Conservation (phyloP, 371 early-diverging fungal species). For the Lichtheimia ornata region DNA sequence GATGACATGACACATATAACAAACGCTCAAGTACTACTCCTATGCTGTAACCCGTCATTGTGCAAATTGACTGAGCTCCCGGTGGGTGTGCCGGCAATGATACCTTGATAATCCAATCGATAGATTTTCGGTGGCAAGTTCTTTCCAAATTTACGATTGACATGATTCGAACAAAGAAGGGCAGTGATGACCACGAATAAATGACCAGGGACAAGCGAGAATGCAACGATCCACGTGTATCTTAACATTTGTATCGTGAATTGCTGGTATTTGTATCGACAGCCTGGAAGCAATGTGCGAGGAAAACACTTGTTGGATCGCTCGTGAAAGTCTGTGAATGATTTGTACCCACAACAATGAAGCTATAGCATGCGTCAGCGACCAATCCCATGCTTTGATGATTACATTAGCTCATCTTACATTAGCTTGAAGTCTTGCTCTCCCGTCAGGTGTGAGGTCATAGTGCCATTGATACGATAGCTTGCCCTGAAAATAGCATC, state of each 20-base stretch:
- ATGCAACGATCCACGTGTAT: conserved; percentile 55
- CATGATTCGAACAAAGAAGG: conserved; percentile 60
- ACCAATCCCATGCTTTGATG: neutral
- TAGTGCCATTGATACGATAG: conserved; percentile 56
- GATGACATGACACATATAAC: neutral
- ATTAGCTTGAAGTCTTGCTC: conserved; percentile 48
- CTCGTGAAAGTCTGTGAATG: conserved; percentile 56
- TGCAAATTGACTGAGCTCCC: conserved; percentile 45
- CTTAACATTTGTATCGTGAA: conserved; percentile 46
- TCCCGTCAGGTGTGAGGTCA: conserved; percentile 33
- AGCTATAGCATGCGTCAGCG: conserved; percentile 25
- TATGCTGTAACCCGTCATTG: conserved; percentile 38
- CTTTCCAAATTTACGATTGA: conserved; percentile 56
- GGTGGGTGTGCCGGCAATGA: conserved; percentile 49
- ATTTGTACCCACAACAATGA: conserved; percentile 64
- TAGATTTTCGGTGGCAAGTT: conserved; percentile 56
- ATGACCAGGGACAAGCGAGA: conserved; percentile 50
- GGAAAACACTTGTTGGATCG: conserved; percentile 63
- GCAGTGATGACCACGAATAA: conserved; percentile 52
- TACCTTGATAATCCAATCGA: conserved; percentile 48
- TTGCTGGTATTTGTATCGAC: conserved; percentile 49
- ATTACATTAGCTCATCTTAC: conserved; percentile 17
- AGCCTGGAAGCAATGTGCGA: conserved; percentile 56
- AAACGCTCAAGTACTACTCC: conserved; percentile 8
- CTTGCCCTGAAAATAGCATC: conserved; percentile 25